Conservation (phyloP, 441 rosid genomes). For the Adansonia gregorii region DNA sequence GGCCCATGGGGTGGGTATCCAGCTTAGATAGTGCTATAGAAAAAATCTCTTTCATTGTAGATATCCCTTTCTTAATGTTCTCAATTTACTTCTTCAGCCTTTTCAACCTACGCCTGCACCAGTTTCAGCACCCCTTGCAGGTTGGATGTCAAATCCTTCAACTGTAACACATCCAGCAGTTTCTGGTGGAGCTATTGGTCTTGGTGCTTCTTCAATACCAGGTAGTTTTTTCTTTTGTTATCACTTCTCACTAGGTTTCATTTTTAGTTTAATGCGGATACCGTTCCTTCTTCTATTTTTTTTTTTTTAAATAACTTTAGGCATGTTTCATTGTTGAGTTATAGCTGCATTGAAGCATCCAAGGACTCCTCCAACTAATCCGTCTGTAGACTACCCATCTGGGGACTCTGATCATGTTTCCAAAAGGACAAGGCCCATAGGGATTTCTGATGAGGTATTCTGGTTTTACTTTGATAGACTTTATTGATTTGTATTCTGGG, state of each 20-base stretch:
- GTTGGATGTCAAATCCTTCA: constrained; percentile 97
- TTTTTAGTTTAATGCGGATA: not conserved
- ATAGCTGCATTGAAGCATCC: constrained; percentile 93
- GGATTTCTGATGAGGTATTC: constrained; percentile 85
- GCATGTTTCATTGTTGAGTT: constrained; percentile 34
- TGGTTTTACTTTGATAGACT: constrained; percentile 17
- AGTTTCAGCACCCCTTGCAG: constrained; percentile 88
- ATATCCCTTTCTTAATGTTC: constrained; percentile 34
- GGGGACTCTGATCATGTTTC: constrained; percentile 91
- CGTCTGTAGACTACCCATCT: constrained; percentile 77
- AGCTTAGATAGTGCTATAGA: not conserved
- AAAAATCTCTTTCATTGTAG: not conserved
- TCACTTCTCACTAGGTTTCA: constrained; percentile 17
- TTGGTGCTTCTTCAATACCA: constrained; percentile 83
- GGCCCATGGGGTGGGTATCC: constrained; percentile 81
- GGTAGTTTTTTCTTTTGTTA: constrained; percentile 41
- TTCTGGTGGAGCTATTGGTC: constrained; percentile 90
- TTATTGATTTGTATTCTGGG: constrained; percentile 11
- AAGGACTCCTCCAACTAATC: constrained; percentile 82
- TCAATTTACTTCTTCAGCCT: constrained; percentile 60
- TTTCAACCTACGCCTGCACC: constrained; percentile 84
- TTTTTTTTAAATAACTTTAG: constrained; percentile 26
- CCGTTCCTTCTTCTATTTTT: not conserved
- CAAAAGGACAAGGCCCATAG: constrained; percentile 87
- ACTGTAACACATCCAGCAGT: constrained; percentile 84